Base-by-base conservation (phyloP, 306 rosid genomes). In the Vigna unguiculata region DNA sequence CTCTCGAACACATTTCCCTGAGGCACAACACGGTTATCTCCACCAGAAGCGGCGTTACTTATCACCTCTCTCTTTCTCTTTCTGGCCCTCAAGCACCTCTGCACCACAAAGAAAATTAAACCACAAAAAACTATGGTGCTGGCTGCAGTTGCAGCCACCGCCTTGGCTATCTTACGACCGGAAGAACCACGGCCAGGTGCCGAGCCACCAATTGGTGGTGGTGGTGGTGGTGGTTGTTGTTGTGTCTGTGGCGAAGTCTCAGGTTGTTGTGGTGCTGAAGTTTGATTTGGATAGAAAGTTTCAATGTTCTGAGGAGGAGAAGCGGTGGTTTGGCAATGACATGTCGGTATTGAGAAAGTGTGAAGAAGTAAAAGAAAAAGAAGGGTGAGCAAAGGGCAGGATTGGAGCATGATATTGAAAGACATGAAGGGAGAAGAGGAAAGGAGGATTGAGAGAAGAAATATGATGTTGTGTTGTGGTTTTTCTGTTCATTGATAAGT, bases 121-220 rank as follows among this genome's bases (percentile, higher is more conserved):
- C 54, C 87, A 69, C 88, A 85, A 47, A 89, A 64, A 72, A 86
- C 90, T 68, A 93, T 17, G 20, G 93, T 84, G 61, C 84, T 69
- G 4, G 87, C 98, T 2, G 92, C 97, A 7, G 98, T 90, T 7
- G 62, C 87, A 30, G 84, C 97, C 22, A 86, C 93, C 0, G 91
- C 96, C 36, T 49, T 87, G 0, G 74, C 92, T 32, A 95, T 80
- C 69, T 83, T 77, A 11, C 81, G 75, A 0, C 76, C 83, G 2
- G 89, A 70, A 9, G 89, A 64, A 7, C 43, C 21, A 4, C 14
- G 12, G 41, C 13, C 30, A 30, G 66, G 43, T 6, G 40, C 11
- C 14, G 16, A 6, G 40, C 13, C 15, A 58, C 1, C 14, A 9
- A 13, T 7, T 34, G 46, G n/a, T 9, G 1, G 49, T 34, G 46